Conservation (phyloP, 371 early-diverging fungal species). For the Racocetra persica region DNA sequence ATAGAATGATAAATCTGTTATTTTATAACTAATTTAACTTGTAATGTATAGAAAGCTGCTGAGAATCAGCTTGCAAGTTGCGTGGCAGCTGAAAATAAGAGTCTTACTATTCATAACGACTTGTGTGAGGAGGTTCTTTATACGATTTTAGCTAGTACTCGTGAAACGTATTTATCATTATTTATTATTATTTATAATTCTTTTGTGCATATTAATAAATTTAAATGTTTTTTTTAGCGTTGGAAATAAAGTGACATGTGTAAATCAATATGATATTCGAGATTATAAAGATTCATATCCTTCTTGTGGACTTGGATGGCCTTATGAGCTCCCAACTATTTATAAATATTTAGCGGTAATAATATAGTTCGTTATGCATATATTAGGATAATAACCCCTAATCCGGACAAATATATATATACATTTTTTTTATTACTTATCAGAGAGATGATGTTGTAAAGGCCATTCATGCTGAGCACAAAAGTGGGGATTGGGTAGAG, state of each 20-base stretch:
- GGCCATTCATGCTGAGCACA: slow-evolving; percentile 66
- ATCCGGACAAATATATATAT: not conserved
- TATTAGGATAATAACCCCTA: slow-evolving; percentile 29
- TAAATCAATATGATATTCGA: slow-evolving; percentile 88
- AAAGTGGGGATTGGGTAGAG: slow-evolving; percentile 67
- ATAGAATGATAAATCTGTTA: no score
- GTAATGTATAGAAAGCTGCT: slow-evolving; percentile 13
- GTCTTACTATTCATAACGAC: slow-evolving; percentile 14
- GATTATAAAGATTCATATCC: slow-evolving; percentile 62
- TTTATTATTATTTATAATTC: not conserved
- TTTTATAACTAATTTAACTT: not conserved
- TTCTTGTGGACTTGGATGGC: slow-evolving; percentile 81
- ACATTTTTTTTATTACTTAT: not conserved
- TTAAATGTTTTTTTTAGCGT: not conserved
- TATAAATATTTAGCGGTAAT: slow-evolving; percentile 67
- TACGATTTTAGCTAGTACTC: not conserved
- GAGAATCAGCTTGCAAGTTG: slow-evolving; percentile 19
- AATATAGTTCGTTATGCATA: not conserved
- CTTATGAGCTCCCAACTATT: slow-evolving; percentile 68
- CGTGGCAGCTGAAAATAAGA: not conserved
- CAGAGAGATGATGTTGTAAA: slow-evolving; percentile 62
- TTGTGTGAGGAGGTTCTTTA: slow-evolving; percentile 31
- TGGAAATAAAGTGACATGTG: slow-evolving; percentile 53
- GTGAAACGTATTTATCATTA: not conserved
- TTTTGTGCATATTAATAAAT: not conserved